phyloP scores from a whole-genome alignment of 2,329 filamentous ascomycete species.

The Fusarium chuoi region DNA sequence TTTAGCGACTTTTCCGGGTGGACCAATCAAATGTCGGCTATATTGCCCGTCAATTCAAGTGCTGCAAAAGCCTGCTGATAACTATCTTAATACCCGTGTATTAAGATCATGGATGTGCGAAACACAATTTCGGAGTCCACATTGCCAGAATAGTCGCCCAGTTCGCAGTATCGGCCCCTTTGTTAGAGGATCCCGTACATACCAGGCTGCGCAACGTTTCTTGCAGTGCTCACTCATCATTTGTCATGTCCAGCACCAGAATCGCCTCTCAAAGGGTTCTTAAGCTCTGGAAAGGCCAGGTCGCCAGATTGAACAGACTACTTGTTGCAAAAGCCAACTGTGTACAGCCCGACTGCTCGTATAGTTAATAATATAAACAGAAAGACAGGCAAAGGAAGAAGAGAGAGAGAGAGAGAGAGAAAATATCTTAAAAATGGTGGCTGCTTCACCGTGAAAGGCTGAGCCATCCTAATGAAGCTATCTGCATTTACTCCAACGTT shows the following conservation, averaged over 20 bases:
- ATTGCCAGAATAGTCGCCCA: slow-evolving; percentile 34
- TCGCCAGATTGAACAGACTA: slow-evolving; percentile 3
- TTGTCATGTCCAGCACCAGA: slow-evolving; percentile 36
- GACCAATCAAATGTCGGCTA: slow-evolving; percentile 32
- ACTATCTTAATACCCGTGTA: slow-evolving; percentile 39
- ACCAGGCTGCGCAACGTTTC: slow-evolving; percentile 24
- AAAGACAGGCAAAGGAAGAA: neutral
- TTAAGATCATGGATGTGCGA: slow-evolving; percentile 45
- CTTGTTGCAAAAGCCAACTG: neutral
- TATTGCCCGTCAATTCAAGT: slow-evolving; percentile 16
- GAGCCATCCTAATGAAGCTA: slow-evolving; percentile 30
- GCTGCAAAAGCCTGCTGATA: slow-evolving; percentile 39
- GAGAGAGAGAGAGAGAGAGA: neutral
- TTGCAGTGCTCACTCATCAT: slow-evolving; percentile 31
- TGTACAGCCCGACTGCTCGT: slow-evolving; percentile 2
- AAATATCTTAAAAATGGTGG: slow-evolving; percentile 20
- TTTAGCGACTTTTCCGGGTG: slow-evolving; percentile 37
- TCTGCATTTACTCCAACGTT: slow-evolving; percentile 32
- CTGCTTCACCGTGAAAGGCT: slow-evolving; percentile 7
- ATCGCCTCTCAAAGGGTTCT: slow-evolving; percentile 15
- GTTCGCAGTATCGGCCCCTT: slow-evolving; percentile 36
- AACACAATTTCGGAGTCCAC: slow-evolving; percentile 46
- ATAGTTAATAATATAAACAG: slow-evolving; percentile 1
- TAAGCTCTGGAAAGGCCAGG: slow-evolving; percentile 9
- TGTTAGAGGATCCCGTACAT: slow-evolving; percentile 33